These are phyloP conservation scores for Rhamnella rubrinervis DNA, from an alignment of 331 rosid species.

Conservation along the genomic window DNA sequence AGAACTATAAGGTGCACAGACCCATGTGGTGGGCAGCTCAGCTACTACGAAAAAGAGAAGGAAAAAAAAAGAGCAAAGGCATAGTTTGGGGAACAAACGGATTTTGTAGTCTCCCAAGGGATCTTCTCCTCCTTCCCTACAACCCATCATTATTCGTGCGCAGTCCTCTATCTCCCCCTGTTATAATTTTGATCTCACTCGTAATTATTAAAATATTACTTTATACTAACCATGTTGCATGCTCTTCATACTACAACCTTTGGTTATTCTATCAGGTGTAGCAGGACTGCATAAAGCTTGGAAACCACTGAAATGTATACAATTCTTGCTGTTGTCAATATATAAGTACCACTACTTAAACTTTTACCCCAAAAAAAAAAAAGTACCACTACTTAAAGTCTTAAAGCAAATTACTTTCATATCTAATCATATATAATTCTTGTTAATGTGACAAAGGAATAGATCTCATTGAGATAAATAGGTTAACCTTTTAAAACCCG, in stretches of 20 bases:
- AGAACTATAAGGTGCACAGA: slow-evolving; percentile 37
- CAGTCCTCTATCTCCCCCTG: slow-evolving; percentile 8
- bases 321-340: no score
- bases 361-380: no score
- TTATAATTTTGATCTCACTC: slow-evolving; percentile 12
- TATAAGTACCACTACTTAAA: no score
- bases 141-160: slow-evolving; percentile 66
- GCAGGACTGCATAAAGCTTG: slow-evolving; percentile 9
- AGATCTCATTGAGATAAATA: no score
- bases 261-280: no score
- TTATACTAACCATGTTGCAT: not conserved
- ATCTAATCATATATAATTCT: no score
- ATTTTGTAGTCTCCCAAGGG: slow-evolving; percentile 97
- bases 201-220: slow-evolving; percentile 25
- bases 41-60: slow-evolving; percentile 31
- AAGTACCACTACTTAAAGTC: no score
- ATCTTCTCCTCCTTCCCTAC: slow-evolving; percentile 66
- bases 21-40: slow-evolving; percentile 91
- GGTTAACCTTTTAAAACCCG: no score
- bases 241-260: not conserved
- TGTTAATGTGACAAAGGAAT: no score
- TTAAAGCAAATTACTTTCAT: no score
- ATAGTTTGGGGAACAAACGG: slow-evolving; percentile 64
- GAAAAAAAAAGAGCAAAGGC: slow-evolving; percentile 39
- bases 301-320: not conserved